Percentiles rank a stretch among this genome's conserved stretches.
Evolutionary conservation across 2,329 filamentous ascomycete genomes (phyloP).

Genomic region (Paraphaeosphaeria minitans): DNA sequence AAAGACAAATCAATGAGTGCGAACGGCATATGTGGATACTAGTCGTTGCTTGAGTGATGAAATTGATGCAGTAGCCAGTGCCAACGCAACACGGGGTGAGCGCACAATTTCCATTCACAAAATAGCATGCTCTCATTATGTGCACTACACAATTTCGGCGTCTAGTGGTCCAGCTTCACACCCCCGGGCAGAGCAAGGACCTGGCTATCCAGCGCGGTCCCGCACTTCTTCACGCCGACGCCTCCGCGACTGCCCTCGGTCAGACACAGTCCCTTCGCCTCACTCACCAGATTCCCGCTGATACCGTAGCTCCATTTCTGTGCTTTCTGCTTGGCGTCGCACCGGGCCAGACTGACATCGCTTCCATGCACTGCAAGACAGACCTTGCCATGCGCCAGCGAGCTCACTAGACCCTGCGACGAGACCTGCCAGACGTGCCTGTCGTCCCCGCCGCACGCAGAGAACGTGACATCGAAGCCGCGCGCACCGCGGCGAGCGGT

Average conservation of each 20-base stretch:
- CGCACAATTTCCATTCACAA: neutral
- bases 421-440: constrained; percentile 52
- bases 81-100: neutral
- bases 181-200: constrained; percentile 56
- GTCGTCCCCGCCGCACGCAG: constrained; percentile 46
- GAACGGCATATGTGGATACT: neutral
- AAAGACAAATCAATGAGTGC: neutral
- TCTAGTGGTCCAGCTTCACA: constrained; percentile 20
- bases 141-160: neutral
- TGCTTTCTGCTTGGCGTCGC: constrained; percentile 20
- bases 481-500: constrained; percentile 34
- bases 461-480: constrained; percentile 35
- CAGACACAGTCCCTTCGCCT: constrained; percentile 44
- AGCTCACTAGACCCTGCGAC: constrained; percentile 44
- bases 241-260: constrained; percentile 41
- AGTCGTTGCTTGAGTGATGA: too few species aligned
- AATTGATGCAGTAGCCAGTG: neutral
- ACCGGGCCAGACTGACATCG: constrained; percentile 20
- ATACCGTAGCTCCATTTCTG: constrained; percentile 53
- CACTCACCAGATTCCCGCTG: constrained; percentile 52
- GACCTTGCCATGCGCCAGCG: constrained; percentile 41
- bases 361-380: constrained; percentile 39
- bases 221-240: constrained; percentile 41
- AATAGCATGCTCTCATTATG: neutral
- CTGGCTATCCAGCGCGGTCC: constrained; percentile 50